Conservation (phyloP, 2,329 filamentous ascomycete species). For the Davidsoniella neocaledoniae region DNA sequence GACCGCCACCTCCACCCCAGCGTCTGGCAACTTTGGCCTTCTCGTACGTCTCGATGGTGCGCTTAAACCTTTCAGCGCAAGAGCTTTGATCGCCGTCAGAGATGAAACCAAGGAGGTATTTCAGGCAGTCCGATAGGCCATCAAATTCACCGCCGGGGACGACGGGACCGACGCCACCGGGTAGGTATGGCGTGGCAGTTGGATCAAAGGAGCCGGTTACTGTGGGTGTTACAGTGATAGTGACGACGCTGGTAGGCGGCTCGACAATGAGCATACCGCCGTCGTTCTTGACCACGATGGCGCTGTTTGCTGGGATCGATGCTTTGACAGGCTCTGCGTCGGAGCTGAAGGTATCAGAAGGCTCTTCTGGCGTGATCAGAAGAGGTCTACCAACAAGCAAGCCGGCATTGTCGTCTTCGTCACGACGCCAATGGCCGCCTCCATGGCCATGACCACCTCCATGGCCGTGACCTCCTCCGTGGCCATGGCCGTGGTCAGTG, state of each 20-base stretch:
- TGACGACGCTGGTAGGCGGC: background rate
- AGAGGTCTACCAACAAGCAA: too few relatives aligned
- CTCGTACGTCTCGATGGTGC: background rate
- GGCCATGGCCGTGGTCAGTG: background rate
- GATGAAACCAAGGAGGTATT: background rate
- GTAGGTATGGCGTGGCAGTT: too few relatives aligned
- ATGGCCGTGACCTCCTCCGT: background rate
- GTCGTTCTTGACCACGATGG: constrained; percentile 1
- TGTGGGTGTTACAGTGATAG: background rate
- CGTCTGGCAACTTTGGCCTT: too few relatives aligned
- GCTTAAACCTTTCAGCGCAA: background rate
- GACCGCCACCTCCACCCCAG: too few relatives aligned
- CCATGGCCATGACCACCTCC: background rate
- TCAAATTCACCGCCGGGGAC: background rate
- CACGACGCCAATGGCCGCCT: background rate
- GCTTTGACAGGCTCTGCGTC: background rate
- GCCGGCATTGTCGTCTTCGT: too few relatives aligned
- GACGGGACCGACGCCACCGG: background rate
- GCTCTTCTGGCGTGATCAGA: too few relatives aligned
- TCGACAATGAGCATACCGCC: background rate
- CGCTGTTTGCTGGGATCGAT: background rate
- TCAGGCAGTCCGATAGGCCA: background rate
- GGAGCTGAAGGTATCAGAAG: too few relatives aligned
- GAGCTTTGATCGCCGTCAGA: too few relatives aligned
- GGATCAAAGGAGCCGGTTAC: background rate